Evolutionary conservation across 257 asterid species (phyloP).

Genomic region (Nicotiana paniculata): DNA sequence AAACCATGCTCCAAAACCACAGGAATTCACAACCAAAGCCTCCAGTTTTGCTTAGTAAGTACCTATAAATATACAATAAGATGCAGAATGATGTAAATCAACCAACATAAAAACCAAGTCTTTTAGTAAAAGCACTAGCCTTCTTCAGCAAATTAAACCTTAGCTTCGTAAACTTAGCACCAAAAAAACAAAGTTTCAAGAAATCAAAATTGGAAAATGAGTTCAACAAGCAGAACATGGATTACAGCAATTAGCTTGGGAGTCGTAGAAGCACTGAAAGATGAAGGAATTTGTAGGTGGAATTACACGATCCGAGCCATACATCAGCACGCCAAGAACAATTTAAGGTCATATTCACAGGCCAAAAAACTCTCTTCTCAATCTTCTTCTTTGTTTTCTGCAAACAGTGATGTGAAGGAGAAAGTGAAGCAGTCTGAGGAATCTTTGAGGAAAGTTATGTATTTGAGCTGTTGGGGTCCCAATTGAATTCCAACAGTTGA

Average conservation of each 20-base stretch:
- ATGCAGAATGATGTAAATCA: too few relatives aligned
- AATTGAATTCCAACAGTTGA: background rate
- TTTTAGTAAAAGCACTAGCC: too few relatives aligned
- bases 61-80: background rate
- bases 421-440: constrained; percentile 15
- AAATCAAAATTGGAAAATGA: background rate
- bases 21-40: background rate
- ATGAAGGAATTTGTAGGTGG: constrained; percentile 23
- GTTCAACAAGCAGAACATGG: constrained; percentile 24
- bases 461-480: constrained; percentile 30
- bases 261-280: constrained; percentile 22
- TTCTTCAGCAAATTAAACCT: too few relatives aligned
- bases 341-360: constrained; percentile 4
- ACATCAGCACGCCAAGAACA: constrained; percentile 13
- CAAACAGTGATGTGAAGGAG: background rate
- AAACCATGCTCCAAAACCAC: background rate
- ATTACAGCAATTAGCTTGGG: constrained; percentile 15
- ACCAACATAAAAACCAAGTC: too few relatives aligned
- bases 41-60: background rate
- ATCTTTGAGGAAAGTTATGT: constrained; percentile 24
- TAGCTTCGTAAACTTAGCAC: too few relatives aligned
- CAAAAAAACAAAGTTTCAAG: too few relatives aligned
- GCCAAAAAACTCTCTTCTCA: constrained; percentile 8
- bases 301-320: constrained; percentile 5
- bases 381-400: background rate